Conservation (phyloP, 768 basidiomycete species). For the Termitomyces sp. region DNA sequence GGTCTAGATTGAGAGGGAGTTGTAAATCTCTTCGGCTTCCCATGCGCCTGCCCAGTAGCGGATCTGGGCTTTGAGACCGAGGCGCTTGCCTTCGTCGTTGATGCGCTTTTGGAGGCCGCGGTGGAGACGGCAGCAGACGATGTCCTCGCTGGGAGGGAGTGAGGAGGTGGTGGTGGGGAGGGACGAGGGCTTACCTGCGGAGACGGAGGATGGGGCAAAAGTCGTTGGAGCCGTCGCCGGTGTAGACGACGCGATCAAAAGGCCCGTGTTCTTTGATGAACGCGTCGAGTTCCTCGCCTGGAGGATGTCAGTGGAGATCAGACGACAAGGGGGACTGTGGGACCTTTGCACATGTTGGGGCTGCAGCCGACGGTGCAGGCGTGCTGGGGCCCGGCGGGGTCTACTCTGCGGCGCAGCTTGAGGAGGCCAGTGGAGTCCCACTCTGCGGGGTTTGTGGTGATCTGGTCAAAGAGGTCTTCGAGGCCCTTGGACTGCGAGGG, state of each 20-base stretch:
- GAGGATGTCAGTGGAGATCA: no score
- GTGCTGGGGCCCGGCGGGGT: slow-evolving; percentile 76
- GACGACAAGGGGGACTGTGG: no score
- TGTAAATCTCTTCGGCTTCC: slow-evolving; percentile 89
- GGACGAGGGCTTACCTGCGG: slow-evolving; percentile 44
- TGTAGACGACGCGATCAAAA: slow-evolving; percentile 80
- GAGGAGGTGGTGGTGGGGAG: neutral
- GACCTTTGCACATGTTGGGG: slow-evolving; percentile 97
- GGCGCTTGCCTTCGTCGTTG: slow-evolving; percentile 54
- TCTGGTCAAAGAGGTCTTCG: slow-evolving; percentile 66
- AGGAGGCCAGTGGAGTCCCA: slow-evolving; percentile 73
- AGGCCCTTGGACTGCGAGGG: slow-evolving; percentile 68
- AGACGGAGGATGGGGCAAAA: slow-evolving; percentile 89
- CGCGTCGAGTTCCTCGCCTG: slow-evolving; percentile 89
- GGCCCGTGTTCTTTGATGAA: slow-evolving; percentile 62
- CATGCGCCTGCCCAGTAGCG: slow-evolving; percentile 92
- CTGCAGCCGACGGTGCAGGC: slow-evolving; percentile 83
- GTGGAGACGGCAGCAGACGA: slow-evolving; percentile 72
- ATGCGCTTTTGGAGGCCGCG: slow-evolving; percentile 81
- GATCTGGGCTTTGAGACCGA: slow-evolving; percentile 67
- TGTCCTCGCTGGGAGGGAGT: slow-evolving; percentile 60
- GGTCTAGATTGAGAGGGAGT: slow-evolving; percentile 26
- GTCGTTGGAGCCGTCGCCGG: slow-evolving; percentile 95
- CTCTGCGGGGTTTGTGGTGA: slow-evolving; percentile 89
- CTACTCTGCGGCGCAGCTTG: slow-evolving; percentile 69